These are phyloP conservation scores for Cymbopogon flexuosus DNA, from an alignment of 202 grass and related monocot species.

Conservation along the genomic window DNA sequence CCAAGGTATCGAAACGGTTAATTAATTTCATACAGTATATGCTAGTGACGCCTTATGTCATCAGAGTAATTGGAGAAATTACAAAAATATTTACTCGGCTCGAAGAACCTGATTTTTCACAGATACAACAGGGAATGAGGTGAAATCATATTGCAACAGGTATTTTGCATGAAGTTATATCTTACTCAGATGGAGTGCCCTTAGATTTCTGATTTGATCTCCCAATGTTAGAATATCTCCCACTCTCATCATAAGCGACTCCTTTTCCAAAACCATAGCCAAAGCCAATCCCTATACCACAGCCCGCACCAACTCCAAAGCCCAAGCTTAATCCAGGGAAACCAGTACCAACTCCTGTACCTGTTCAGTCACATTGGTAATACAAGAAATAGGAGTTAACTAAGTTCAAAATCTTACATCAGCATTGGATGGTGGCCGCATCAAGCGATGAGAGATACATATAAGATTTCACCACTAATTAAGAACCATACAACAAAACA, in stretches of 20 bases:
- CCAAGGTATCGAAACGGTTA: neutral
- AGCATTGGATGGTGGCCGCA: neutral
- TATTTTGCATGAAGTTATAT: neutral
- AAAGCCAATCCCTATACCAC: conserved; percentile 61
- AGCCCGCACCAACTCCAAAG: conserved; percentile 47
- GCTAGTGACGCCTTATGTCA: neutral
- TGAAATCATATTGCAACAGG: neutral
- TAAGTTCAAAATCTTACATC: neutral
- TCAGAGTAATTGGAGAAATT: neutral
- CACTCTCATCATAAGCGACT: conserved; percentile 35
- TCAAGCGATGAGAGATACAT: neutral
- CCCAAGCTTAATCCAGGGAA: conserved; percentile 49
- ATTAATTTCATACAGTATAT: neutral
- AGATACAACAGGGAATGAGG: neutral
- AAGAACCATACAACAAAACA: neutral
- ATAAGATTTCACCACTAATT: neutral
- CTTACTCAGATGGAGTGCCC: conserved; percentile 50
- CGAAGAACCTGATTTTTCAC: neutral
- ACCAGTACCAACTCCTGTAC: conserved; percentile 47
- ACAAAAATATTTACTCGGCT: neutral
- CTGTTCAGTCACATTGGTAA: conserved; percentile 12
- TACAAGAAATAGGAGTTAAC: neutral
- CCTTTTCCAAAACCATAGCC: conserved; percentile 50
- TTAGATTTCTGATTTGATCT: conserved; percentile 26
- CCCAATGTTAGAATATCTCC: conserved; percentile 47